These are phyloP conservation scores for Tuber magnatum DNA, from an alignment of 495 filamentous ascomycete species.

Conservation along the genomic window DNA sequence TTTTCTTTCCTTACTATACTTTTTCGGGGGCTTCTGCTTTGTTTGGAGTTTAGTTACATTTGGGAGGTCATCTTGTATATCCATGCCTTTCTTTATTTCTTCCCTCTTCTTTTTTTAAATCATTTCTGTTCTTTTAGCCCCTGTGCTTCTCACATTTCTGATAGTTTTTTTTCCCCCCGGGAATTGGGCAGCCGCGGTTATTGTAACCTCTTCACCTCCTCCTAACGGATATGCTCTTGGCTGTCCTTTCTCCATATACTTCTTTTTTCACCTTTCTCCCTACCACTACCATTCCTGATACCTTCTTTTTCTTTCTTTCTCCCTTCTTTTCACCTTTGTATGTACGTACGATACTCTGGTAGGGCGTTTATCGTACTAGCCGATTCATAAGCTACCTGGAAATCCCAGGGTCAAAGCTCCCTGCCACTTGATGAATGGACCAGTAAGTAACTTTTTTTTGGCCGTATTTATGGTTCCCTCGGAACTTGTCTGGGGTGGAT, in stretches of 20 bases:
- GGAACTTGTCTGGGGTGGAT: not conserved
- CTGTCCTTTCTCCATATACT: not conserved
- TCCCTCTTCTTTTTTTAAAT: not conserved
- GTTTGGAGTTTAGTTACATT: conserved; percentile 35
- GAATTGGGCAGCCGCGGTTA: conserved; percentile 5
- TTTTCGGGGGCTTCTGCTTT: conserved; percentile 11
- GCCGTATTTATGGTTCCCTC: not conserved
- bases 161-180: not conserved
- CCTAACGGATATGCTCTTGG: not conserved
- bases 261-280: not conserved
- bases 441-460: not conserved
- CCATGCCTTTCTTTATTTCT: not conserved
- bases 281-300: conserved; percentile 3
- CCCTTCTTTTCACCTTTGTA: not conserved
- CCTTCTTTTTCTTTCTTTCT: not conserved
- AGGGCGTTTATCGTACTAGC: not conserved
- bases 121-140: not conserved
- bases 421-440: not conserved
- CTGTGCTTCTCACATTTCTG: not conserved
- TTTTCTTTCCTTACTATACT: conserved; percentile 13
- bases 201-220: not conserved
- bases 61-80: conserved; percentile 16
- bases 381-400: not conserved
- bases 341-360: conserved; percentile 20
- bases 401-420: not conserved